Conservation (phyloP, 495 filamentous ascomycete genomes). For the Xylaria palmicola region DNA sequence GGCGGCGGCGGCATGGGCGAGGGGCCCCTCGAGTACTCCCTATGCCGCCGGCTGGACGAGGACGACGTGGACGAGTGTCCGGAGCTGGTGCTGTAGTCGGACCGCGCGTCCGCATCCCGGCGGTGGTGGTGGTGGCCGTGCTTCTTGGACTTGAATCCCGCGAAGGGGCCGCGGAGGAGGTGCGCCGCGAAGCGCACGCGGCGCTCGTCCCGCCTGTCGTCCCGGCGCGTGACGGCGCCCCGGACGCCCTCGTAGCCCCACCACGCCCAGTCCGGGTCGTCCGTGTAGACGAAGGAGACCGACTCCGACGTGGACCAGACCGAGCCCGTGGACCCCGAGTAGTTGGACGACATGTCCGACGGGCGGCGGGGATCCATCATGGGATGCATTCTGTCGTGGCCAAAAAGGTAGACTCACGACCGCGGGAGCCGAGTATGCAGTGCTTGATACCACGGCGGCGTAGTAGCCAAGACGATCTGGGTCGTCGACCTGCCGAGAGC, state of each 20-base stretch:
- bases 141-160: conserved; percentile 25
- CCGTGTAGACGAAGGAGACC: conserved; percentile 28
- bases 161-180: conserved; percentile 30
- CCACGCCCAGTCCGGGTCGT: conserved; percentile 21
- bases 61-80: background rate
- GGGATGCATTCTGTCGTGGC: background rate
- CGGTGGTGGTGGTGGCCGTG: conserved; percentile 7
- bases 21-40: conserved; percentile 3
- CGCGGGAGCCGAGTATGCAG: background rate
- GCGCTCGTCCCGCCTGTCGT: conserved; percentile 24
- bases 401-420: background rate
- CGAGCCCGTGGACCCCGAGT: conserved; percentile 23
- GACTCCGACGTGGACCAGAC: conserved; percentile 31
- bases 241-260: conserved; percentile 26
- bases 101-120: conserved; percentile 5
- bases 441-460: background rate
- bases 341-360: conserved; percentile 28
- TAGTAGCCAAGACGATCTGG: background rate
- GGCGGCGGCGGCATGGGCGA: conserved; percentile 7
- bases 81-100: conserved; percentile 14
- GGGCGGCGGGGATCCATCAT: conserved; percentile 12
- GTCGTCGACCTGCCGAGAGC: background rate
- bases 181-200: conserved; percentile 26
- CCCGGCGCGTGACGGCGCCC: conserved; percentile 30
- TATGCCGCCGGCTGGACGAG: conserved; percentile 17